These are phyloP conservation scores for Pholiota microspora DNA, from an alignment of 768 basidiomycete species.

Conservation along the genomic window DNA sequence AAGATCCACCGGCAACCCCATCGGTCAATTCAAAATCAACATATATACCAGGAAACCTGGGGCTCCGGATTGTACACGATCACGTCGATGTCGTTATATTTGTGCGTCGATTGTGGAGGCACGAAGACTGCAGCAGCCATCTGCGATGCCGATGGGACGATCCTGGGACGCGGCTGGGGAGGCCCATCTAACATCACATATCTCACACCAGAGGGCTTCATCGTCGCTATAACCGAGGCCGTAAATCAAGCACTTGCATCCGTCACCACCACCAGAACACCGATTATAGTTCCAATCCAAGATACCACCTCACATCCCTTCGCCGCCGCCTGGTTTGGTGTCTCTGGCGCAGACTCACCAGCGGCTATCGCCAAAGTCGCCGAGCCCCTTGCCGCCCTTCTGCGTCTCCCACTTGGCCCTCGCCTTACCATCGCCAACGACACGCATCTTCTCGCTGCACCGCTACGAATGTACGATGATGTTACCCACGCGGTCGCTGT, in stretches of 20 bases:
- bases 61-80: not conserved
- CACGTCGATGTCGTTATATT: constrained; percentile 54
- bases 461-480: constrained; percentile 60
- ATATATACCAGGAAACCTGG: too few species aligned
- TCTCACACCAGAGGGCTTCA: constrained; percentile 63
- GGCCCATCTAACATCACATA: constrained; percentile 89
- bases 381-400: constrained; percentile 49
- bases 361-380: constrained; percentile 57
- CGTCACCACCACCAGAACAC: constrained; percentile 33
- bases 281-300: constrained; percentile 36
- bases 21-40: too few species aligned
- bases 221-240: constrained; percentile 47
- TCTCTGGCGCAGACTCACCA: constrained; percentile 79
- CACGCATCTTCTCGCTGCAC: constrained; percentile 80
- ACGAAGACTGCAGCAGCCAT: constrained; percentile 85
- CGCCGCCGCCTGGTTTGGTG: constrained; percentile 77
- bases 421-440: constrained; percentile 73
- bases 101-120: constrained; percentile 87
- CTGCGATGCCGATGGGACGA: constrained; percentile 50
- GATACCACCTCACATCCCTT: constrained; percentile 35
- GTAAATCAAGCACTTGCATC: constrained; percentile 53
- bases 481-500: constrained; percentile 64
- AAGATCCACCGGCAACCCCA: too few species aligned
- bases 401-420: constrained; percentile 55
- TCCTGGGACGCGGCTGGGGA: constrained; percentile 65